Percentiles rank a stretch among this genome's conserved stretches.
phyloP scores from a whole-genome alignment of 1,139 yeast species.

The Zygoascus meyerae region DNA sequence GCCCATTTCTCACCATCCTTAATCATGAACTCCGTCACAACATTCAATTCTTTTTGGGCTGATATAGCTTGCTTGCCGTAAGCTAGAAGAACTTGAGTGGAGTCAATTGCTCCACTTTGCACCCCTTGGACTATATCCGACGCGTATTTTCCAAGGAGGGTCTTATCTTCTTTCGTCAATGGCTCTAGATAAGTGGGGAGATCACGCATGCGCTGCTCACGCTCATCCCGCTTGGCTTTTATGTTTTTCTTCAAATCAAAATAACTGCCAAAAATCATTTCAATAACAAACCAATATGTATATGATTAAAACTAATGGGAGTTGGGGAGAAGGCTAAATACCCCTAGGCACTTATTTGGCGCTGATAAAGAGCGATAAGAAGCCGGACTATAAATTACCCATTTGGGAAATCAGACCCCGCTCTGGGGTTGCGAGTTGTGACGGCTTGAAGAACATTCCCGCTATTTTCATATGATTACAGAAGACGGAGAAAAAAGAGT shows the following conservation, averaged over 20 bases:
- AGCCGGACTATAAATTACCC: no score
- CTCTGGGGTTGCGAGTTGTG: no score
- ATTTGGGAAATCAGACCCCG: no score
- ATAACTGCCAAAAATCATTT: conserved; percentile 9
- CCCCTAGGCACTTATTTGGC: no score
- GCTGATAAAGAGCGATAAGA: no score
- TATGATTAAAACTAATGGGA: no score
- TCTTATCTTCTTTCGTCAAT: conserved; percentile 29
- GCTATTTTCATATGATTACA: no score
- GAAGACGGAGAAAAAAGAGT: no score
- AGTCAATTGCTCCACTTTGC: conserved; percentile 29
- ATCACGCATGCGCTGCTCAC: conserved; percentile 32
- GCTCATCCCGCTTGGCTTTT: conserved; percentile 32
- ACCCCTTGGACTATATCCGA: conserved; percentile 29
- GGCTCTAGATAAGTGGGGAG: conserved; percentile 33
- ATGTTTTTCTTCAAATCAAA: conserved; percentile 14
- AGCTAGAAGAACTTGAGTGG: conserved; percentile 34
- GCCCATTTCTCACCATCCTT: conserved; percentile 36
- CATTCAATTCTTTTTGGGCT: conserved; percentile 34
- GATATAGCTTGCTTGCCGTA: conserved; percentile 36
- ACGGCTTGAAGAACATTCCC: no score
- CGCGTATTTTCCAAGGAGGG: conserved; percentile 28
- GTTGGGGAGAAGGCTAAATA: no score
- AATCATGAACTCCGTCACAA: conserved; percentile 37
- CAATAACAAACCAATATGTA: no score